A percentile compares a stretch with the other conserved stretches of the same genome.
These are phyloP conservation scores for Suillus subluteus DNA, from an alignment of 768 basidiomycete species.

Conservation along the genomic window DNA sequence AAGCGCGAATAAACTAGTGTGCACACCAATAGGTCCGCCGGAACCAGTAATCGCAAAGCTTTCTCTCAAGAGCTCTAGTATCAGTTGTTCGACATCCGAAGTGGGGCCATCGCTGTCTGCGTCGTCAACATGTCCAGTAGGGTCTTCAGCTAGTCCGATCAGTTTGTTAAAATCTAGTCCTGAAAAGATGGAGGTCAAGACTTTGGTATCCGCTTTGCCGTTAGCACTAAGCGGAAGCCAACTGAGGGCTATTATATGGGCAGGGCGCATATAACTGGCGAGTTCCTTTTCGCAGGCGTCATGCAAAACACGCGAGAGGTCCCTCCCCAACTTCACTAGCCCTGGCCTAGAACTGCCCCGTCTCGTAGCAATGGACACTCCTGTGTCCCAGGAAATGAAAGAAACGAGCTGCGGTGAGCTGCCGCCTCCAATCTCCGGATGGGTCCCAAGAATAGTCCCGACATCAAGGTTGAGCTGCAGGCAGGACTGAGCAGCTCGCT, in stretches of 20 bases:
- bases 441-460: constrained; percentile 46
- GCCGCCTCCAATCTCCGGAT: constrained; percentile 46
- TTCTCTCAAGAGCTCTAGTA: constrained; percentile 12
- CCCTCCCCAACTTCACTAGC: constrained; percentile 32
- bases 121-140: background rate
- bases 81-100: constrained; percentile 30
- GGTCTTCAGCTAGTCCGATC: constrained; percentile 14
- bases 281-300: constrained; percentile 44
- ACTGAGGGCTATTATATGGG: constrained; percentile 50
- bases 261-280: constrained; percentile 55
- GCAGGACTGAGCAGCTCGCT: constrained; percentile 17
- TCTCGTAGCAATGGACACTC: constrained; percentile 40
- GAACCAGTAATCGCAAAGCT: background rate
- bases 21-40: constrained; percentile 16
- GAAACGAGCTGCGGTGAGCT: constrained; percentile 42
- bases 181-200: constrained; percentile 30
- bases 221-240: constrained; percentile 50
- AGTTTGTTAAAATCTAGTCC: constrained; percentile 26
- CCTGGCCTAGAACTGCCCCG: constrained; percentile 34
- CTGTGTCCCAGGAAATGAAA: constrained; percentile 47
- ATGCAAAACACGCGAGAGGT: constrained; percentile 33
- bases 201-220: constrained; percentile 38
- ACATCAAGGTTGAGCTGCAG: constrained; percentile 38
- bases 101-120: background rate
- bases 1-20: constrained; percentile 35